These are phyloP conservation scores for Fusarium sp. DNA, from an alignment of 2,329 filamentous ascomycete species.

Conservation along the genomic window DNA sequence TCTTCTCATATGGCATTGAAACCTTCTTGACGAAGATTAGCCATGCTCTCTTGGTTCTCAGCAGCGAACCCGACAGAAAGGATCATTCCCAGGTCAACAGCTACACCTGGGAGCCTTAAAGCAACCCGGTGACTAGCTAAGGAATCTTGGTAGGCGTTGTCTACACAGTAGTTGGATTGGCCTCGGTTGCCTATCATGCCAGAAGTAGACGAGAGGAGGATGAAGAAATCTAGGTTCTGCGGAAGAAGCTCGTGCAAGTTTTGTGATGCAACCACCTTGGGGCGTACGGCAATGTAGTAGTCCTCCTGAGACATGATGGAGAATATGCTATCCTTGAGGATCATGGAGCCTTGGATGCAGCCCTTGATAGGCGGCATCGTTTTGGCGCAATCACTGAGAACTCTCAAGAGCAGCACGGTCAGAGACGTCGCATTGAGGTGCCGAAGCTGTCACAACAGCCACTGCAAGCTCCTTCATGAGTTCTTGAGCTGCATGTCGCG, in stretches of 20 bases:
- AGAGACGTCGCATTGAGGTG: constrained; percentile 60
- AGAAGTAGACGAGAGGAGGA: constrained; percentile 62
- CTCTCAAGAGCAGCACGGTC: constrained; percentile 45
- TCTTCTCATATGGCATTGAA: constrained; percentile 2
- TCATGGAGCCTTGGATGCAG: constrained; percentile 58
- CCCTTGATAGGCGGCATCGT: constrained; percentile 52
- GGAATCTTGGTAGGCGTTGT: constrained; percentile 46
- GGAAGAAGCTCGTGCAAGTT: constrained; percentile 57
- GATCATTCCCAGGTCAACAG: constrained; percentile 64
- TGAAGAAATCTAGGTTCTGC: constrained; percentile 60
- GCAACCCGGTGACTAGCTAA: background rate
- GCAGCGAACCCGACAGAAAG: constrained; percentile 61
- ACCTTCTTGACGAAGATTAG: background rate
- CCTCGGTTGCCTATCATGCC: constrained; percentile 62
- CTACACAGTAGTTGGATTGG: constrained; percentile 63
- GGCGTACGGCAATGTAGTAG: constrained; percentile 58
- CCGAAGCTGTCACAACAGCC: constrained; percentile 36
- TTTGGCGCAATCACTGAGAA: constrained; percentile 35
- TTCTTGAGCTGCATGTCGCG: background rate
- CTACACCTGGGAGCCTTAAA: constrained; percentile 43
- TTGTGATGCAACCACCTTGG: constrained; percentile 64
- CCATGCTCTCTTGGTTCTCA: constrained; percentile 49
- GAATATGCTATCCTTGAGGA: constrained; percentile 58
- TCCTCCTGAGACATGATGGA: constrained; percentile 63
- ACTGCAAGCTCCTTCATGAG: constrained; percentile 28